Conservation (phyloP, 1,139 yeast species). For the Blastobotrys ciferrii region DNA sequence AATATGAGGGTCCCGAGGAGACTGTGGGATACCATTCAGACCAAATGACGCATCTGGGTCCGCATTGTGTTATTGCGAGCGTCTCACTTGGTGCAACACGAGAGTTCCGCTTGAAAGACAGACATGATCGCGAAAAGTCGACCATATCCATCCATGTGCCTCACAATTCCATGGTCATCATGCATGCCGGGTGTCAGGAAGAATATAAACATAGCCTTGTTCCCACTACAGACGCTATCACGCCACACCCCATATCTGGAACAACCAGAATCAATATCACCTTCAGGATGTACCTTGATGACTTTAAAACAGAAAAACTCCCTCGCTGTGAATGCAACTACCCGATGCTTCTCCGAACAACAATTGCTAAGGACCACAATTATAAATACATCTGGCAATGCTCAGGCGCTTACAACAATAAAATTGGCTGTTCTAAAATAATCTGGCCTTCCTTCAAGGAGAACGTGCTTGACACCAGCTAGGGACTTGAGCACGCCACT, state of each 20-base stretch:
- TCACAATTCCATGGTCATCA: conserved; percentile 61
- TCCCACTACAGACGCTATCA: conserved; percentile 36
- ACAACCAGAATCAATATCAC: conserved; percentile 59
- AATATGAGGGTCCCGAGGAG: conserved; percentile 48
- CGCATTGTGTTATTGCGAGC: conserved; percentile 63
- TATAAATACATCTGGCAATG: conserved; percentile 48
- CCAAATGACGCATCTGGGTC: conserved; percentile 66
- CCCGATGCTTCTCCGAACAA: conserved; percentile 44
- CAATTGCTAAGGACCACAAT: conserved; percentile 24
- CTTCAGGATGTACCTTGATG: conserved; percentile 51
- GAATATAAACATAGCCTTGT: conserved; percentile 60
- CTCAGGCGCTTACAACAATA: conserved; percentile 21
- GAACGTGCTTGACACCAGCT: background rate
- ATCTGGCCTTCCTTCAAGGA: conserved; percentile 18
- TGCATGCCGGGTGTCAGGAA: conserved; percentile 80
- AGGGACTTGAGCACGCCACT: too few relatives aligned
- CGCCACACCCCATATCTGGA: conserved; percentile 50
- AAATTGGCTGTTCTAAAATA: conserved; percentile 22
- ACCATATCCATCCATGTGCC: conserved; percentile 55
- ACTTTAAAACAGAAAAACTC: conserved; percentile 34
- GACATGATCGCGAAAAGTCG: conserved; percentile 32
- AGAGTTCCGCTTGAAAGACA: conserved; percentile 52
- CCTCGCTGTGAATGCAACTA: conserved; percentile 53
- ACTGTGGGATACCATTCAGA: conserved; percentile 75
- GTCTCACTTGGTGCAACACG: conserved; percentile 66